A percentile compares a stretch with the other conserved stretches of the same genome.
These are phyloP conservation scores for Babesia caballi DNA, from an alignment of 169 alveolate genomes.

Conservation along the genomic window DNA sequence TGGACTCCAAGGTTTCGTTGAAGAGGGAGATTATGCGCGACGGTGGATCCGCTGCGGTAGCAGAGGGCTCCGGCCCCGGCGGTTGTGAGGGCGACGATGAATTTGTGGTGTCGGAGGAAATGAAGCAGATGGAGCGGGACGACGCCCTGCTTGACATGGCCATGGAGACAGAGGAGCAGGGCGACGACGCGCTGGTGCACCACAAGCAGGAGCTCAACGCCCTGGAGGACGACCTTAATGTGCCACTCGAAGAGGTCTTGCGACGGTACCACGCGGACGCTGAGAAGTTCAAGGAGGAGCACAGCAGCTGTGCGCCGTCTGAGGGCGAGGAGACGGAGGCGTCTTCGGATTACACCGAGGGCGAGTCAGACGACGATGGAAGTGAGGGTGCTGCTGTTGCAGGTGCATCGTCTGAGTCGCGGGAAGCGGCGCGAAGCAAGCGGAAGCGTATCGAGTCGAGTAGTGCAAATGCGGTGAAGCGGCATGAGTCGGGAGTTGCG, in stretches of 20 bases:
- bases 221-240: slow-evolving; percentile 42
- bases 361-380: slow-evolving; percentile 1
- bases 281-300: not conserved
- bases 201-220: slow-evolving; percentile 25
- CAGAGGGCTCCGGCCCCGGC: not conserved
- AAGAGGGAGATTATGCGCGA: not conserved
- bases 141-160: slow-evolving; percentile 37
- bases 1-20: not conserved
- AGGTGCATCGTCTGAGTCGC: no score
- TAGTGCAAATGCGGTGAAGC: not conserved
- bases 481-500: not conserved
- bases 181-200: not conserved
- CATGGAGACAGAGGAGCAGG: slow-evolving; percentile 53
- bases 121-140: slow-evolving; percentile 40
- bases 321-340: slow-evolving; percentile 10
- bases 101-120: slow-evolving; percentile 35
- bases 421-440: not conserved
- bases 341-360: slow-evolving; percentile 23
- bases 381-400: no score
- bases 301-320: not conserved
- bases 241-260: slow-evolving; percentile 49
- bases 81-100: slow-evolving; percentile 35
- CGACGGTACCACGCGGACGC: slow-evolving; percentile 33
- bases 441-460: not conserved
- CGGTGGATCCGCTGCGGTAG: not conserved